phyloP scores from a whole-genome alignment of 2,329 filamentous ascomycete genomes.

The Colletotrichum siamense region DNA sequence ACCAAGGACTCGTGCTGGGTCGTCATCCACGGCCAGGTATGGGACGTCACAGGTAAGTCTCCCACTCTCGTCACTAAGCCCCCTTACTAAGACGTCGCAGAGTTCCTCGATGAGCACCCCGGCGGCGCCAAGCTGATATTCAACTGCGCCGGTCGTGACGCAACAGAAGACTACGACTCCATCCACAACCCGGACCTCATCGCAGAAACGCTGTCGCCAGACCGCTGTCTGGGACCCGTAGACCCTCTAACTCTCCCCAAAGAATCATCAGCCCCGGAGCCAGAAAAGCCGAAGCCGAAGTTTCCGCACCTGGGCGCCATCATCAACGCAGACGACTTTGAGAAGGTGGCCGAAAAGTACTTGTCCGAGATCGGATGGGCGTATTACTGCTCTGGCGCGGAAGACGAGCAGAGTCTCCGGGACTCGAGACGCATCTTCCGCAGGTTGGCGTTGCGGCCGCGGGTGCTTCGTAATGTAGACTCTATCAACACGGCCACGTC shows the following conservation, averaged over 20 bases:
- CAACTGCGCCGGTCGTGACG: constrained; percentile 36
- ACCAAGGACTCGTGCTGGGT: constrained; percentile 25
- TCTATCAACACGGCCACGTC: constrained; percentile 59
- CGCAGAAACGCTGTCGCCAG: constrained; percentile 29
- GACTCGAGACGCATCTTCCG: constrained; percentile 78
- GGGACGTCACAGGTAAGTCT: constrained; percentile 24
- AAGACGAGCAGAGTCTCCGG: constrained; percentile 76
- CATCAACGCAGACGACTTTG: constrained; percentile 42
- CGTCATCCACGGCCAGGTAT: constrained; percentile 24
- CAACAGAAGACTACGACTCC: constrained; percentile 37
- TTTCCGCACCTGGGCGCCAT: constrained; percentile 33
- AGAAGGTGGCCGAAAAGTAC: constrained; percentile 34
- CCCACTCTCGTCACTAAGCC: accelerated
- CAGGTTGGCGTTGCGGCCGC: constrained; percentile 73
- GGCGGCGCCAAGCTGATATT: constrained; percentile 37
- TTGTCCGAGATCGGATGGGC: constrained; percentile 36
- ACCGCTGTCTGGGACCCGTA: constrained; percentile 29
- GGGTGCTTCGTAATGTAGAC: constrained; percentile 81
- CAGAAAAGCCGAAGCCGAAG: neutral
- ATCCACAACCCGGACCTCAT: constrained; percentile 36
- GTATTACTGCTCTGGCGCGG: constrained; percentile 84
- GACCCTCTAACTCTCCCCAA: constrained; percentile 14
- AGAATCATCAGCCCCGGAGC: neutral
- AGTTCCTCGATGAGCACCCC: constrained; percentile 36
- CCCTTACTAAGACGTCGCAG: constrained; percentile 17